Conservation (phyloP, 371 early-diverging fungal genomes). For the Mucor piriformis region DNA sequence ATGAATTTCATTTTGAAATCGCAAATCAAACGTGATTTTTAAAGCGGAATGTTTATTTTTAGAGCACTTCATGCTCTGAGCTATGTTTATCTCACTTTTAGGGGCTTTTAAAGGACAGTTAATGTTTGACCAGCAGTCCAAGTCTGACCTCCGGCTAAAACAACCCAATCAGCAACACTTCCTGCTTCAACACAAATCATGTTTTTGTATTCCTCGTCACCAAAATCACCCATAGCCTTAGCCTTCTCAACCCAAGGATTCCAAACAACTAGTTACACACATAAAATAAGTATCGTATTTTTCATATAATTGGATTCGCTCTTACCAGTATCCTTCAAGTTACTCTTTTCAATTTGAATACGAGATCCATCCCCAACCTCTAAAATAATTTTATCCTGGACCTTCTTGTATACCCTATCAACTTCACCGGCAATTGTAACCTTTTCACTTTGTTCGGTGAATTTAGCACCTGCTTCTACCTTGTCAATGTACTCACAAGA, state of each 20-base stretch:
- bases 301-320: no score
- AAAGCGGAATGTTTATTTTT: no score
- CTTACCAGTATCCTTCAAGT: constrained; percentile 74
- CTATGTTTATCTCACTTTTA: no score
- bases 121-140: constrained; percentile 82
- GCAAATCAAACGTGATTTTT: no score
- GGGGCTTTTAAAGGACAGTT: constrained; percentile 35
- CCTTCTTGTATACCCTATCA: constrained; percentile 77
- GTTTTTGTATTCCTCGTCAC: constrained; percentile 75
- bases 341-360: constrained; percentile 54
- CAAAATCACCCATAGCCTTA: constrained; percentile 87
- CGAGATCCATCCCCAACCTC: constrained; percentile 46
- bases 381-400: constrained; percentile 57
- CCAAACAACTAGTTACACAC: constrained; percentile 89
- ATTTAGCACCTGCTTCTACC: constrained; percentile 47
- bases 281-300: no score
- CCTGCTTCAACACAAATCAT: constrained; percentile 94
- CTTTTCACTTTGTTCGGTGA: constrained; percentile 41
- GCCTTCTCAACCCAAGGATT: constrained; percentile 95
- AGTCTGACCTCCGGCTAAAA: constrained; percentile 64
- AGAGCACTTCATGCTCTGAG: no score
- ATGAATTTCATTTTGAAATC: no score
- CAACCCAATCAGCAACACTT: constrained; percentile 74
- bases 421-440: constrained; percentile 69
- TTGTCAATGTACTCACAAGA: constrained; percentile 75